Percentiles rank a stretch among this genome's conserved stretches.
phyloP scores from a whole-genome alignment of 768 basidiomycete genomes.

The Hericium erinaceus region DNA sequence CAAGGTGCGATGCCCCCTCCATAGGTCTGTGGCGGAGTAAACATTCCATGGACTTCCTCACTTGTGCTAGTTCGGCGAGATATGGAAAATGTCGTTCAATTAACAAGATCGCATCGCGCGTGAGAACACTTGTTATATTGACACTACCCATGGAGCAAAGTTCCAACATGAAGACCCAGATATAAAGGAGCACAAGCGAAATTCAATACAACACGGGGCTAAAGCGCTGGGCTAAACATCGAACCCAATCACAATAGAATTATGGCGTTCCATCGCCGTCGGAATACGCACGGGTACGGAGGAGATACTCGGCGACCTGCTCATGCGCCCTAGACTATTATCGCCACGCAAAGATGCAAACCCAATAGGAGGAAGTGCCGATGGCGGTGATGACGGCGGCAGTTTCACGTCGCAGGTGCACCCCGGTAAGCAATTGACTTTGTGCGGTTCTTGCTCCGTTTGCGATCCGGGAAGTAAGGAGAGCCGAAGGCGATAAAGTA shows the following conservation, averaged over 20 bases:
- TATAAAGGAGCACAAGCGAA: no score
- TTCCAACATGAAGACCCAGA: no score
- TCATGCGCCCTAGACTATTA: not conserved
- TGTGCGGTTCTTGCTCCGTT: not conserved
- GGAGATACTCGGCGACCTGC: not conserved
- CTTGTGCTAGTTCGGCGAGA: no score
- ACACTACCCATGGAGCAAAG: no score
- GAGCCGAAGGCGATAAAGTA: conserved; percentile 3
- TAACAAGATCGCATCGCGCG: no score
- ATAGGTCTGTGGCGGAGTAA: no score
- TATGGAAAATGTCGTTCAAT: no score
- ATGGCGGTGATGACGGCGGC: conserved; percentile 8
- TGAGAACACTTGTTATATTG: no score
- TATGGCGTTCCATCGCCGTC: conserved; percentile 13
- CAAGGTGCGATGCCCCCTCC: no score
- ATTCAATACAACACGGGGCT: no score
- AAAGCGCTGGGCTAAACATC: conserved; percentile 1
- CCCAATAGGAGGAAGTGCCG: conserved; percentile 8
- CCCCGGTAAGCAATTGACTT: conserved; percentile 9
- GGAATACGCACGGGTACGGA: conserved; percentile 12
- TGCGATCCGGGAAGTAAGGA: conserved; percentile 1
- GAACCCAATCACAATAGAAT: conserved; percentile 12
- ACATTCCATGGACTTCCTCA: no score
- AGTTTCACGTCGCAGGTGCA: conserved; percentile 12
- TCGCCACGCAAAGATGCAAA: not conserved